Evolutionary conservation across 2,329 filamentous ascomycete species (phyloP), one percentile per base, ranked within the genome.

Genomic region (Macrophomina pseudophaseolina): DNA sequence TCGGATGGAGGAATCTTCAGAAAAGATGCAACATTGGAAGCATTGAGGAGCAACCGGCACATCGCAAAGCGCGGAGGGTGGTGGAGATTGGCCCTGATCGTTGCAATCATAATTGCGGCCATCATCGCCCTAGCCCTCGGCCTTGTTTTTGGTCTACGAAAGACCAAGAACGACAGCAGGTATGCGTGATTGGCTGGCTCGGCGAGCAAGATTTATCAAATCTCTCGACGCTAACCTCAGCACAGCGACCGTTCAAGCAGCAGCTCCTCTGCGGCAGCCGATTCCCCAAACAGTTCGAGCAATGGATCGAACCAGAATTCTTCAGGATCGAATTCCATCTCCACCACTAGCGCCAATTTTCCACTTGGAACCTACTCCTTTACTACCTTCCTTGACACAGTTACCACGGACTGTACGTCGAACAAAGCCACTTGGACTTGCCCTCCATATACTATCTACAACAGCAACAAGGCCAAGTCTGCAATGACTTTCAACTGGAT

Each of bases 291-390:
- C 52, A 32, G 8, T 18, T 11, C 28, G 12, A 54, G n/a, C 32
- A 52, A 46, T 40, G 16, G n/a, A 38, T 8, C 42, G 5, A 64
- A 11, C 16, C 33, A 14, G 16, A 59, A 40, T 6, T 52, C 54
- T n/a, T 51, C 54, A 6, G 64, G 52, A 3, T 49, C 53, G 6
- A 53, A 42, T 23, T 58, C 32, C 16, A 64, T 49, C 35, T 30
- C 52, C 14, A 69, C 72, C 28, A 65, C 69, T 4, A 72, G 74
- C 18, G 69, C 73, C 12, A 74, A 77, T 64, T 90, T 90, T 71
- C 90, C 89, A 1, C 78, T 84, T 1, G 90, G 89, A 5, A 83
- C 85, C n/a, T 91, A 87, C 75, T 81, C 85, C 44, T 81, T 91
- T 70, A 80, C 84, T 6, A 87, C 87, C 28, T 85, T 84, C 67